A percentile compares a stretch with the other conserved stretches of the same genome.
Conservation (phyloP, 768 basidiomycete genomes). For the Naganishia vaughanmartiniae region DNA sequence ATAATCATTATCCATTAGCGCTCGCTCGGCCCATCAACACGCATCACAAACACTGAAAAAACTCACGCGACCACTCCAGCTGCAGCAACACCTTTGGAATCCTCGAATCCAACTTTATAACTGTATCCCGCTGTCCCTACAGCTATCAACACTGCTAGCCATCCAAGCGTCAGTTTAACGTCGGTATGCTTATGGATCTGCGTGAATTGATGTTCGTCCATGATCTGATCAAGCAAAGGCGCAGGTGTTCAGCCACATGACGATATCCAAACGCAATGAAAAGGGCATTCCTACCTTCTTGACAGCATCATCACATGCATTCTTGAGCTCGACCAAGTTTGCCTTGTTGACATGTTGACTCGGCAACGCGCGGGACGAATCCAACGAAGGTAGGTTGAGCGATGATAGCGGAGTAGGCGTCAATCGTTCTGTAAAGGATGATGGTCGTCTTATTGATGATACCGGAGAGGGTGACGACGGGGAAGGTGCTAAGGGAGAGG, state of each 20-base stretch:
- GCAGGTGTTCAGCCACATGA: too few species aligned
- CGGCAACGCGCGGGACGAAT: slow-evolving; percentile 36
- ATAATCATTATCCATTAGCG: too few species aligned
- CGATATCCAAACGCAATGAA: neutral
- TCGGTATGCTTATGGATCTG: slow-evolving; percentile 31
- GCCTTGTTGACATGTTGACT: slow-evolving; percentile 60
- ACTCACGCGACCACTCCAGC: slow-evolving; percentile 74
- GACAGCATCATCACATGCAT: slow-evolving; percentile 74
- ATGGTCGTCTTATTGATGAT: neutral
- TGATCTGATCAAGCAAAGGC: slow-evolving; percentile 21
- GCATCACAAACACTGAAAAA: neutral
- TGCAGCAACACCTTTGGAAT: slow-evolving; percentile 75
- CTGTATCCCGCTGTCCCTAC: slow-evolving; percentile 25
- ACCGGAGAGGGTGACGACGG: slow-evolving; percentile 7
- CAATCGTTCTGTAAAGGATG: slow-evolving; percentile 9
- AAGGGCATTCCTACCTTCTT: slow-evolving; percentile 67
- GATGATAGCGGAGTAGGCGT: neutral
- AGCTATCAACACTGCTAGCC: slow-evolving; percentile 27
- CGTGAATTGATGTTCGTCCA: slow-evolving; percentile 28
- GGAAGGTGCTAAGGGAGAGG: neutral
- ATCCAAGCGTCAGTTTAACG: slow-evolving; percentile 29
- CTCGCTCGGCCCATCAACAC: neutral
- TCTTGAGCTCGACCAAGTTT: slow-evolving; percentile 59
- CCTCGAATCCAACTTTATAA: slow-evolving; percentile 68
- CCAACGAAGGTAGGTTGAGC: neutral